Evolutionary conservation across 2,329 filamentous ascomycete genomes (phyloP).

Genomic region (Fonsecaea pugnacius): DNA sequence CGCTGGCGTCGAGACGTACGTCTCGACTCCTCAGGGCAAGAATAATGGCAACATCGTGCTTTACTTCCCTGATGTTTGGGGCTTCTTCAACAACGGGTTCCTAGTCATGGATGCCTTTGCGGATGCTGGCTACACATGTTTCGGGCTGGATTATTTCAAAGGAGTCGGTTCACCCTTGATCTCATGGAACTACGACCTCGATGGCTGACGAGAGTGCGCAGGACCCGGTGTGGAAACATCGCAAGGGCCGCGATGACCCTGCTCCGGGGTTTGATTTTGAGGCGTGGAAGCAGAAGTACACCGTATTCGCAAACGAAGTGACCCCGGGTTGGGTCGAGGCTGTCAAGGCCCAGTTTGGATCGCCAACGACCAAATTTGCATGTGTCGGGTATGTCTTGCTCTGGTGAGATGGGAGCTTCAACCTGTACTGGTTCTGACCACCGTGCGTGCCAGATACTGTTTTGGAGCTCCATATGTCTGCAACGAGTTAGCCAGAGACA

Average conservation of each 20-base stretch:
- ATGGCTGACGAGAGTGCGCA: constrained; percentile 29
- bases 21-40: constrained; percentile 40
- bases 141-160: constrained; percentile 54
- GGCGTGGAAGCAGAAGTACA: constrained; percentile 56
- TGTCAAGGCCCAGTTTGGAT: constrained; percentile 46
- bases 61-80: constrained; percentile 55
- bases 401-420: not conserved
- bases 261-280: constrained; percentile 53
- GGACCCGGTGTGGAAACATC: constrained; percentile 53
- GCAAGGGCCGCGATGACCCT: constrained; percentile 39
- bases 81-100: constrained; percentile 50
- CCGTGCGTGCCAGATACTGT: constrained; percentile 25
- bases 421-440: not conserved
- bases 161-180: constrained; percentile 42
- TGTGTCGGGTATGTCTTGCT: constrained; percentile 29
- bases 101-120: constrained; percentile 56
- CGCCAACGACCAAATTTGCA: constrained; percentile 32
- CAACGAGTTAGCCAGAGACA: constrained; percentile 46
- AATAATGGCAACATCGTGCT: constrained; percentile 51
- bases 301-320: constrained; percentile 48
- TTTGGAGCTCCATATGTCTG: constrained; percentile 53
- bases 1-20: constrained; percentile 47
- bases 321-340: constrained; percentile 52
- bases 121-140: constrained; percentile 49
- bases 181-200: not conserved